A percentile compares a stretch with the other conserved stretches of the same genome.
phyloP scores from a whole-genome alignment of 768 basidiomycete genomes.

The Neoboletus magnificus region DNA sequence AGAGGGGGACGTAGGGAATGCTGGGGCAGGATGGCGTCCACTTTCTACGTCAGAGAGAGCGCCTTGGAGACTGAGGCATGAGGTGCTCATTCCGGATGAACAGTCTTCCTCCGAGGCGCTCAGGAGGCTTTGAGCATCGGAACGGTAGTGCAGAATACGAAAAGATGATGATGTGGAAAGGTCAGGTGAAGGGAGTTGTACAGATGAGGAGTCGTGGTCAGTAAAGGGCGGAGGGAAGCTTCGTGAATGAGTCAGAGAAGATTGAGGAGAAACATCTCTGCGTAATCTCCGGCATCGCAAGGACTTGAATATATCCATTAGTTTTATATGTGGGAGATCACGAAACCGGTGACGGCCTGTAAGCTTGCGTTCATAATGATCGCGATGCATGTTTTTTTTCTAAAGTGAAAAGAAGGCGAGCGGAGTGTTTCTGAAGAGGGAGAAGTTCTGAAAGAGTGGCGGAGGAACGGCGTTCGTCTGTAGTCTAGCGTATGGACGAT shows the following conservation, averaged over 20 bases:
- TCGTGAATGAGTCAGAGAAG: constrained; percentile 2
- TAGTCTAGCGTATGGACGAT: background rate
- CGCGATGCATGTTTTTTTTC: constrained; percentile 14
- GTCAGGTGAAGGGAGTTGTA: background rate
- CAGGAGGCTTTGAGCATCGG: constrained; percentile 2
- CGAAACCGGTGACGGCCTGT: constrained; percentile 9
- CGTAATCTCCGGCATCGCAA: constrained; percentile 13
- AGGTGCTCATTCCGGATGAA: constrained; percentile 15
- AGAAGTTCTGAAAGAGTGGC: background rate
- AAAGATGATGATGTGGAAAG: background rate
- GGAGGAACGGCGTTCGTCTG: background rate
- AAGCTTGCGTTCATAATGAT: constrained; percentile 7
- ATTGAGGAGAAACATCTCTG: constrained; percentile 1
- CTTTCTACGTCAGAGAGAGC: background rate
- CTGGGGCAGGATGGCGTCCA: background rate
- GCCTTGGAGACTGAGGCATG: background rate
- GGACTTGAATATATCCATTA: constrained; percentile 21
- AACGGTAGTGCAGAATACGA: background rate
- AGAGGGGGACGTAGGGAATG: constrained; percentile 17
- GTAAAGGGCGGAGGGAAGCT: constrained; percentile 1
- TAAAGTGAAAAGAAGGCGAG: constrained; percentile 9
- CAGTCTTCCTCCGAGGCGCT: constrained; percentile 8
- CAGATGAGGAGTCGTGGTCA: constrained; percentile 6
- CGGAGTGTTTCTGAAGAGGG: constrained; percentile 1
- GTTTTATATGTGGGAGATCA: constrained; percentile 19